phyloP scores from a whole-genome alignment of 192 early-diverging fungal genomes.

The Mortierella claussenii region DNA sequence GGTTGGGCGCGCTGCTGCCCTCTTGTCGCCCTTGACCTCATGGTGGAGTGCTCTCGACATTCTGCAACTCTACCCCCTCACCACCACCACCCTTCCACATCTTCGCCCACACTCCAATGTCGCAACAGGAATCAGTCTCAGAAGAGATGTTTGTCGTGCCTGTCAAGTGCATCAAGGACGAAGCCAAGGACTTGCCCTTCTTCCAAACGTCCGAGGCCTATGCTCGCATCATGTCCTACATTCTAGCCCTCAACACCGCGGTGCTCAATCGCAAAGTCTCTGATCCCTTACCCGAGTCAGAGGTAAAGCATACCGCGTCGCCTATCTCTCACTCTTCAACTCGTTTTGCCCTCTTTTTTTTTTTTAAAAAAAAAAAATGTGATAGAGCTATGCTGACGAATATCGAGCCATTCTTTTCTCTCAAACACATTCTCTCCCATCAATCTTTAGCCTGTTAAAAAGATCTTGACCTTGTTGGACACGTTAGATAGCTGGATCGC shows the following conservation, averaged over 20 bases:
- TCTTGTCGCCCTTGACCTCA: too few relatives aligned
- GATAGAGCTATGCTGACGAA: too few relatives aligned
- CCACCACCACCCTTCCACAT: too few relatives aligned
- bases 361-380: too few relatives aligned
- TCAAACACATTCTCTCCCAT: too few relatives aligned
- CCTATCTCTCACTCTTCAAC: background rate
- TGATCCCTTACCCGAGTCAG: constrained; percentile 64
- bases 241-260: constrained; percentile 76
- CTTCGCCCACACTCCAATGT: too few relatives aligned
- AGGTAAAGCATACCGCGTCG: constrained; percentile 53
- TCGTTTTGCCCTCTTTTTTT: too few relatives aligned
- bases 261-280: constrained; percentile 72
- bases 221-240: constrained; percentile 75
- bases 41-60: too few relatives aligned
- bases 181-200: constrained; percentile 58
- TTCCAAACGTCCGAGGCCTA: constrained; percentile 71
- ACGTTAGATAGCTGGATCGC: constrained; percentile 75
- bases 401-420: too few relatives aligned
- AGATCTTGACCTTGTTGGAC: constrained; percentile 71
- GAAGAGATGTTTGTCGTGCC: constrained; percentile 17
- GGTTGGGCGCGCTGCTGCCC: too few relatives aligned
- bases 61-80: too few relatives aligned
- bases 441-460: constrained; percentile 52
- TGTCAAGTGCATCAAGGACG: constrained; percentile 49
- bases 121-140: too few relatives aligned